phyloP scores from a whole-genome alignment of 2,329 filamentous ascomycete genomes.

The Colletotrichum phormii region DNA sequence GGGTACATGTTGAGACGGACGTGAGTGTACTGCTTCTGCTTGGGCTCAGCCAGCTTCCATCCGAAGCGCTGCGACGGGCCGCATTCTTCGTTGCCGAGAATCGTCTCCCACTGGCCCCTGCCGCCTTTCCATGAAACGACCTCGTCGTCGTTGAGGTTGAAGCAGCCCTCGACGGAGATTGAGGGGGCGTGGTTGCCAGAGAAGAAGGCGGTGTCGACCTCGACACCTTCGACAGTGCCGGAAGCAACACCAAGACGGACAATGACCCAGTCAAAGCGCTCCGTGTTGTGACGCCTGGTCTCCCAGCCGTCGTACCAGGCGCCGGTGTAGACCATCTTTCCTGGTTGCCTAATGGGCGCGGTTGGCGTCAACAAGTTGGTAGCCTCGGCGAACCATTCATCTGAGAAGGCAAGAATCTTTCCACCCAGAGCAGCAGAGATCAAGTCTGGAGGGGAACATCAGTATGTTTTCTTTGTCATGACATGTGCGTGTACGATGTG shows the following conservation, averaged over 20 bases:
- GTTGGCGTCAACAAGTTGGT: conserved; percentile 73
- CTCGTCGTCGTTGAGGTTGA: conserved; percentile 72
- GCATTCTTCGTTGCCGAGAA: conserved; percentile 77
- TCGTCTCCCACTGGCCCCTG: conserved; percentile 76
- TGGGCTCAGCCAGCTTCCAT: conserved; percentile 73
- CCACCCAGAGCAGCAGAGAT: conserved; percentile 71
- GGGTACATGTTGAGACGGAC: conserved; percentile 87
- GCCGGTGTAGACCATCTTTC: conserved; percentile 76
- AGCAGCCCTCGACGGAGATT: conserved; percentile 82
- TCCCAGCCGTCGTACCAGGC: conserved; percentile 81
- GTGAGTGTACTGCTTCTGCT: conserved; percentile 79
- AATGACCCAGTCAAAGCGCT: conserved; percentile 75
- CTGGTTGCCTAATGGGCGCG: conserved; percentile 70
- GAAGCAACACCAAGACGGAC: conserved; percentile 76
- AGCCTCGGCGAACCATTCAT: conserved; percentile 77
- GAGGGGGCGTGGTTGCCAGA: conserved; percentile 85
- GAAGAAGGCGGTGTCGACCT: conserved; percentile 86
- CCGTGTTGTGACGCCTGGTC: conserved; percentile 73
- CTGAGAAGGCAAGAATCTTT: conserved; percentile 73
- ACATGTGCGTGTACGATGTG: not conserved
- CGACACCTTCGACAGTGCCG: conserved; percentile 78
- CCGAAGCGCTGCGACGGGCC: conserved; percentile 79
- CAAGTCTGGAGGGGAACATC: conserved; percentile 60
- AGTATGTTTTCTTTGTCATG: not conserved
- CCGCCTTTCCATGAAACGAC: conserved; percentile 71